These are phyloP conservation scores for Rhodomyrtus tomentosa DNA, from an alignment of 345 rosid genomes.

Conservation along the genomic window DNA sequence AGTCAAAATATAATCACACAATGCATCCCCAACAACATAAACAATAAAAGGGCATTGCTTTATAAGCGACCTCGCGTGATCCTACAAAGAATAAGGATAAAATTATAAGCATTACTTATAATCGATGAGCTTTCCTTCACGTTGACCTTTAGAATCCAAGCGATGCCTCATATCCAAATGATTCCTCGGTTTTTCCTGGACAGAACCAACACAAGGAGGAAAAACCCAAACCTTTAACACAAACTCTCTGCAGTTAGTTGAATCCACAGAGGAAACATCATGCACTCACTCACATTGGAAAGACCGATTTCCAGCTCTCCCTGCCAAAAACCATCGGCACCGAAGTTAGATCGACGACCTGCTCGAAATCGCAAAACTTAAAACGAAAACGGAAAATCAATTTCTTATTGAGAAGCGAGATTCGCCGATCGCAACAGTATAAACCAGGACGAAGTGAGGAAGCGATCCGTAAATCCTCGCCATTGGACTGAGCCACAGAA, in stretches of 20 bases:
- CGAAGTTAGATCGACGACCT: not conserved
- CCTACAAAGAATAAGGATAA: not conserved
- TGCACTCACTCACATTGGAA: slow-evolving; percentile 40
- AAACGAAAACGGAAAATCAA: not conserved
- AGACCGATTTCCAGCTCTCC: slow-evolving; percentile 73
- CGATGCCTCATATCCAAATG: slow-evolving; percentile 95
- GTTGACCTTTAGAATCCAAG: slow-evolving; percentile 81
- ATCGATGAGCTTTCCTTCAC: slow-evolving; percentile 83
- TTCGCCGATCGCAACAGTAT: not conserved
- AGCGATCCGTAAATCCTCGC: not conserved
- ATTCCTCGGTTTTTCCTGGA: slow-evolving; percentile 83
- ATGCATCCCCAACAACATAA: not conserved
- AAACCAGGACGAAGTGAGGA: not conserved
- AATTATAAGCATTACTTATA: slow-evolving; percentile 43
- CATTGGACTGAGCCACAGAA: not conserved
- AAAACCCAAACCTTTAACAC: not conserved
- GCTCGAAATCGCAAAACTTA: not conserved
- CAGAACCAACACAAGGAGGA: not conserved
- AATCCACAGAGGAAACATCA: not conserved
- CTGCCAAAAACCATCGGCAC: slow-evolving; percentile 28
- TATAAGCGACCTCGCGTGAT: not conserved
- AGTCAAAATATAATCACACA: not conserved
- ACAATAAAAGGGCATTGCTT: not conserved
- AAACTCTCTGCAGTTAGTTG: not conserved
- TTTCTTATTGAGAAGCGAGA: not conserved